Percentiles rank a stretch among this genome's conserved stretches.
These are phyloP conservation scores for Malassezia pachydermatis DNA, from an alignment of 1,284 basidiomycete genomes.

Conservation along the genomic window DNA sequence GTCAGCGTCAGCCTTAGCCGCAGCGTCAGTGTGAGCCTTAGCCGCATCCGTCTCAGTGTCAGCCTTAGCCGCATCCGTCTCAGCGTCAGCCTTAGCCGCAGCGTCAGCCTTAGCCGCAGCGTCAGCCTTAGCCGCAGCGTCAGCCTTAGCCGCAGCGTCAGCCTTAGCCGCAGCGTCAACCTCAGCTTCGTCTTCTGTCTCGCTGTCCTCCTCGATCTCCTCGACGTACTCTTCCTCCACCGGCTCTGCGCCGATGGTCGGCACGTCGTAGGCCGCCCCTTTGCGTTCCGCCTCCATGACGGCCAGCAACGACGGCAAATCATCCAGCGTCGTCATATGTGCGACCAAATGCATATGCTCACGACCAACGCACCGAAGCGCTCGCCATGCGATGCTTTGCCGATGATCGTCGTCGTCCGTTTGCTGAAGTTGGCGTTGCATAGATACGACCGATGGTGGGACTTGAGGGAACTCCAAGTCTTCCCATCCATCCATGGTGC, in stretches of 20 bases:
- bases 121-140: background rate
- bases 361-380: conserved; percentile 25
- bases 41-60: background rate
- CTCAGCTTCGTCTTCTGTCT: background rate
- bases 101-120: background rate
- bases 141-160: background rate
- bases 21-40: background rate
- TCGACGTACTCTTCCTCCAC: conserved; percentile 1
- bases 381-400: conserved; percentile 38
- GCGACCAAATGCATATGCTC: conserved; percentile 28
- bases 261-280: conserved; percentile 4
- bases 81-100: background rate
- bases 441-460: conserved; percentile 27
- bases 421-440: conserved; percentile 30
- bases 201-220: background rate
- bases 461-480: conserved; percentile 32
- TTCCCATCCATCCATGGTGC: conserved; percentile 40
- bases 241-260: conserved; percentile 5
- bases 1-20: background rate
- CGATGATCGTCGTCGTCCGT: conserved; percentile 27
- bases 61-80: background rate
- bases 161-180: background rate
- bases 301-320: conserved; percentile 23
- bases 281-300: conserved; percentile 20
- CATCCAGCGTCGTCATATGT: conserved; percentile 23